Percentiles rank a stretch among this genome's conserved stretches.
phyloP scores from a whole-genome alignment of 2,329 filamentous ascomycete genomes.

The Cercospora beticola region DNA sequence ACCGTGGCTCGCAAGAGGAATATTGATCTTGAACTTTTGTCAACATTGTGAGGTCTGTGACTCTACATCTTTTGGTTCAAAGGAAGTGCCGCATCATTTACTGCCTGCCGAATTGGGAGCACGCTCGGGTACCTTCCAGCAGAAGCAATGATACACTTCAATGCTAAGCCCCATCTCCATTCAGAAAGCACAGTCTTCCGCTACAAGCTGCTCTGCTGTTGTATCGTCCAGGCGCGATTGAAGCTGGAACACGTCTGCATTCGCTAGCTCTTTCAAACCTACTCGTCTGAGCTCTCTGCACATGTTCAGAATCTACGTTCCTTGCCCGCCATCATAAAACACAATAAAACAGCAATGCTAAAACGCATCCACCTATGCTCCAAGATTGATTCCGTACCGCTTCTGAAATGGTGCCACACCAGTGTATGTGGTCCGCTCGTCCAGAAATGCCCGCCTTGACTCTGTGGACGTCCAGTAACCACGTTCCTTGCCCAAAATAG shows the following conservation, averaged over 20 bases:
- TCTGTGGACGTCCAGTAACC: too few relatives aligned
- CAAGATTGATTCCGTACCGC: too few relatives aligned
- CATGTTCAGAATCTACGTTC: too few relatives aligned
- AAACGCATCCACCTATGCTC: too few relatives aligned
- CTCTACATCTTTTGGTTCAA: too few relatives aligned
- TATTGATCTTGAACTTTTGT: neutral
- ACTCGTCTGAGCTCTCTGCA: too few relatives aligned
- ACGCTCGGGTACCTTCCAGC: neutral
- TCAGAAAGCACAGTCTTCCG: neutral
- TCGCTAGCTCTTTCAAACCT: neutral
- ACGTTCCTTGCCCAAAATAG: too few relatives aligned
- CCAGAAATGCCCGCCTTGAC: too few relatives aligned
- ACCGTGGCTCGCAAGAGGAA: neutral
- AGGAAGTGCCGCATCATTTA: neutral
- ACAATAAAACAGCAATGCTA: too few relatives aligned
- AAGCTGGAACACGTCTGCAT: neutral
- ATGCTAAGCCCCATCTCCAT: neutral
- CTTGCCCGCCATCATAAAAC: too few relatives aligned
- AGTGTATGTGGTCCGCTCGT: too few relatives aligned
- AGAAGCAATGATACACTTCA: neutral
- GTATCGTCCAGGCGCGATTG: neutral
- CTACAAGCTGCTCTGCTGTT: neutral
- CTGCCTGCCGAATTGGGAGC: neutral
- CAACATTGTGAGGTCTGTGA: neutral
- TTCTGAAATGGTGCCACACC: too few relatives aligned